Conservation (phyloP, 2,329 filamentous ascomycete species). For the Phialophora expanda region DNA sequence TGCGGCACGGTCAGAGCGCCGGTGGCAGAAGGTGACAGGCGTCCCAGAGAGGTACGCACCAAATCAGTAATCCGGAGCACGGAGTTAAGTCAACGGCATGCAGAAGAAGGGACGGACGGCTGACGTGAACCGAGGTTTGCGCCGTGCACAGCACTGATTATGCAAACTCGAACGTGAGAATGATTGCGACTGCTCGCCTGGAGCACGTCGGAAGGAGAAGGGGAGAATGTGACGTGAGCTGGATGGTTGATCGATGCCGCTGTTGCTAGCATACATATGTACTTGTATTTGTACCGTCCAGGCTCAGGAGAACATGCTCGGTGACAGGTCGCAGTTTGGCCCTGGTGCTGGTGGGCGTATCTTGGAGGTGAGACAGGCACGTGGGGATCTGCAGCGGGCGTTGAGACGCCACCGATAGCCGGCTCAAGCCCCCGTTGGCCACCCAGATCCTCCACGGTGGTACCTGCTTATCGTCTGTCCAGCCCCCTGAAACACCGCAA, state of each 20-base stretch:
- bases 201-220: constrained; percentile 6
- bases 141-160: constrained; percentile 10
- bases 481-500: constrained; percentile 17
- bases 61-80: constrained; percentile 18
- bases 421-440: constrained; percentile 15
- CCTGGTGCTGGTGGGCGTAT: background rate
- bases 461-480: constrained; percentile 13
- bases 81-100: constrained; percentile 9
- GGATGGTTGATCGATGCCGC: constrained; percentile 5
- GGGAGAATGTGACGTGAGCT: background rate
- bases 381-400: constrained; percentile 26
- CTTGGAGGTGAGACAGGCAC: constrained; percentile 31
- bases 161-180: background rate
- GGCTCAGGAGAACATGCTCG: constrained; percentile 9
- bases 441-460: constrained; percentile 8
- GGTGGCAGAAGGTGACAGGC: constrained; percentile 6
- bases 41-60: background rate
- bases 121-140: constrained; percentile 14
- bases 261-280: background rate
- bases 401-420: constrained; percentile 19
- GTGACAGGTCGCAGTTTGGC: background rate
- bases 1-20: constrained; percentile 21
- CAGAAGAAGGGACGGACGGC: background rate
- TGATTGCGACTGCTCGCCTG: background rate
- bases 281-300: constrained; percentile 18